Conservation (phyloP, 352 stramenopile species). For the Phytophthora litchii region DNA sequence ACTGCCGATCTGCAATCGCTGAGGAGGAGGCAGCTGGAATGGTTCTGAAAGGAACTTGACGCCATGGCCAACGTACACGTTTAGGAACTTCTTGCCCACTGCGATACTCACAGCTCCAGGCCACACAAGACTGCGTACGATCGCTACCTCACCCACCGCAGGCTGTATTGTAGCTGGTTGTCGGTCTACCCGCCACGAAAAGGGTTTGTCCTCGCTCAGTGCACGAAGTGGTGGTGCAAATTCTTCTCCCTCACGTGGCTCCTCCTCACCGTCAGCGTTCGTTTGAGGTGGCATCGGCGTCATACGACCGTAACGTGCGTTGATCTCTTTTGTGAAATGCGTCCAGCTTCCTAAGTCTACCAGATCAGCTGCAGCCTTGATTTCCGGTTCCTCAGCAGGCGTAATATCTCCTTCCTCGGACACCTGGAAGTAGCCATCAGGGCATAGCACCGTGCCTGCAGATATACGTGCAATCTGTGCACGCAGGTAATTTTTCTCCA, state of each 20-base stretch:
- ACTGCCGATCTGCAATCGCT: constrained; percentile 56
- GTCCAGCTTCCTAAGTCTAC: constrained; percentile 79
- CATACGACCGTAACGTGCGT: constrained; percentile 76
- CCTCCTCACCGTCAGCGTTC: constrained; percentile 74
- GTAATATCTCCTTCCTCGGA: constrained; percentile 77
- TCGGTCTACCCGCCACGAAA: constrained; percentile 78
- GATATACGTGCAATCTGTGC: constrained; percentile 92
- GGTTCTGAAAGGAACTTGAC: constrained; percentile 72
- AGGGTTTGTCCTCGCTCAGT: constrained; percentile 68
- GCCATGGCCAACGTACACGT: constrained; percentile 90
- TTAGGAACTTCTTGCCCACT: constrained; percentile 87
- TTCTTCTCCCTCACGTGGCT: constrained; percentile 69
- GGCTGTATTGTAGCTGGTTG: constrained; percentile 71
- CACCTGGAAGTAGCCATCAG: constrained; percentile 84
- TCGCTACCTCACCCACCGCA: constrained; percentile 59
- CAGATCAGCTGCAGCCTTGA: constrained; percentile 78
- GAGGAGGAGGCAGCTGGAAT: constrained; percentile 62
- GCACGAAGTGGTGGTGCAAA: constrained; percentile 61
- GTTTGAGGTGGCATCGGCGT: constrained; percentile 72
- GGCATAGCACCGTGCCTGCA: constrained; percentile 78
- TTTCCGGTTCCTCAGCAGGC: constrained; percentile 68
- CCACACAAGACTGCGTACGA: constrained; percentile 84
- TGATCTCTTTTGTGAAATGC: constrained; percentile 91
- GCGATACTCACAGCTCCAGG: constrained; percentile 88
- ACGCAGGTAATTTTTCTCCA: constrained; percentile 87